A percentile compares a stretch with the other conserved stretches of the same genome.
phyloP scores from a whole-genome alignment of 306 rosid genomes.

The Ceratonia siliqua region DNA sequence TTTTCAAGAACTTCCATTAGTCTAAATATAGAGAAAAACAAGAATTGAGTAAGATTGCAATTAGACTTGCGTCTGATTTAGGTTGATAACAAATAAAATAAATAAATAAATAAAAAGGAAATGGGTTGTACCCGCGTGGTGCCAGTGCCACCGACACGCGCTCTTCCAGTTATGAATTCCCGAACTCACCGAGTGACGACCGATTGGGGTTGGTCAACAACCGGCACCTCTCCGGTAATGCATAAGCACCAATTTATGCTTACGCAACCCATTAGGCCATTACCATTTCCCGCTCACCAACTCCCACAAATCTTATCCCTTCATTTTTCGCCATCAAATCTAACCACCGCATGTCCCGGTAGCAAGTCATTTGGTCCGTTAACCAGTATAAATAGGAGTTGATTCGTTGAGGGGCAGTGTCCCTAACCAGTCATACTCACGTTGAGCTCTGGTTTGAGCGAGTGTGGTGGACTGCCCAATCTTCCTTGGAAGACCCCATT shows the following conservation, averaged over 20 bases:
- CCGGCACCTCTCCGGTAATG: slow-evolving; percentile 46
- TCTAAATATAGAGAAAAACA: too few relatives aligned
- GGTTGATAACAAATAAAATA: too few relatives aligned
- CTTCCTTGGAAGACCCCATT: background rate
- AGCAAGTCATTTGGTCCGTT: background rate
- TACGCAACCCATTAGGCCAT: background rate
- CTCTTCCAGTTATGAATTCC: background rate
- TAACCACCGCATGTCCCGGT: background rate
- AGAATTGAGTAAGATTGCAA: too few relatives aligned
- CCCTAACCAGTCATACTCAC: background rate
- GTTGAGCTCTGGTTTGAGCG: background rate
- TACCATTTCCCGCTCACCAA: slow-evolving; percentile 49
- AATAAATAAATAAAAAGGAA: too few relatives aligned
- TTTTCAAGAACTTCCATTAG: background rate
- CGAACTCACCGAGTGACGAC: background rate
- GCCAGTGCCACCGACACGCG: slow-evolving; percentile 35
- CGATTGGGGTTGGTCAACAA: slow-evolving; percentile 50
- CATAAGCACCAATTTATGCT: background rate
- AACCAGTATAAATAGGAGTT: background rate
- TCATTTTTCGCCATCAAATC: too few relatives aligned
- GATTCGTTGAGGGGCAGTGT: background rate
- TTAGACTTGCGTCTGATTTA: too few relatives aligned
- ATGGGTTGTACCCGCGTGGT: background rate
- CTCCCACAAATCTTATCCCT: slow-evolving; percentile 15
- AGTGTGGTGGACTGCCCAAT: background rate